Evolutionary conservation across 176 grass and related monocot genomes (phyloP), one percentile per base, ranked within the genome.

Genomic region (Bonia amplexicaulis): DNA sequence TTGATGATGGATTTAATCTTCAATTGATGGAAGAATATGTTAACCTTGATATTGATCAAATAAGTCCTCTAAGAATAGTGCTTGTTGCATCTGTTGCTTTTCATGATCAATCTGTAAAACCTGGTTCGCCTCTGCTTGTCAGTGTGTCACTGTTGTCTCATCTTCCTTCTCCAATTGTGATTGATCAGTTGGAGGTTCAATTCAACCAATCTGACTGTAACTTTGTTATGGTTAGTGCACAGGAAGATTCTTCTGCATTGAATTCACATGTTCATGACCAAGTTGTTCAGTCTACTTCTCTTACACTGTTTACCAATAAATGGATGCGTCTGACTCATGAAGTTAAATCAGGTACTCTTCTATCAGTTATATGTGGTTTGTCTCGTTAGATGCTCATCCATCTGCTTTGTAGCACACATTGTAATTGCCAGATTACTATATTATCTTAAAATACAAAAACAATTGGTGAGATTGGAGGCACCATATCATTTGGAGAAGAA

Each of bases 61-160:
- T 92, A 89, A 96, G 91, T 78, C 91, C 91, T 2, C 59, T 94
- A 41, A 93, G 96, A 81, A 90, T 93, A 52, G 93, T 84, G 62
- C 84, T 99, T 83, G 86, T 86, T 81, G 90, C 90, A 16, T 91
- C 80, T 79, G 93, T 96, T 80, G 93, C 93, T 46, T 99, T 99
- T 92, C 93, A 94, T 88, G 91, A 91, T 73, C 89, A 99, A 71
- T 93, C 91, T 78, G 90, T 96, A 74, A 99, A 94, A 83, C 96
- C 96, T 67, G 90, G 82, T 78, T 90, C 73, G 53, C 80, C 90
- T 84, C 19, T 91, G 26, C 81, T 80, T 89, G 64, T 99, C 19
- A 99, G 91, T 44, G 86, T 99, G 51, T 99, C 96, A 74, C 86
- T 99, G 48, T 74, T 96, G 78, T 94, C 96, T 62, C 93, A 99